A percentile compares a stretch with the other conserved stretches of the same genome.
phyloP scores from a whole-genome alignment of 2,329 filamentous ascomycete species.

The Epichloe sylvatica region DNA sequence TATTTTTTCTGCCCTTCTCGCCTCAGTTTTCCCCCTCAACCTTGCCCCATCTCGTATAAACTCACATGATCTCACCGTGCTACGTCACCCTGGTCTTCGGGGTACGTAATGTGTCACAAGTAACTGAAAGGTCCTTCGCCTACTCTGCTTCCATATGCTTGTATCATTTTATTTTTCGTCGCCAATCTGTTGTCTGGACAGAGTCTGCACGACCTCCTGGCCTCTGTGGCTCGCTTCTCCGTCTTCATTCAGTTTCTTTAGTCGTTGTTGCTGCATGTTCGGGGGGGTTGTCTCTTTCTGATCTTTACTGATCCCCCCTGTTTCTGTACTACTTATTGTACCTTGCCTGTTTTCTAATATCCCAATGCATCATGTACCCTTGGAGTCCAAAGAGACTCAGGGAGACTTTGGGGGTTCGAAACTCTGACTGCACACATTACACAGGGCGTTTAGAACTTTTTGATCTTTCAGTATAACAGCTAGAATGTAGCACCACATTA shows the following conservation, averaged over 20 bases:
- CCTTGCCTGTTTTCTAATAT: neutral
- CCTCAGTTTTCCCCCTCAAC: neutral
- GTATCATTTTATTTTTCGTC: neutral
- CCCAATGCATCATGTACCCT: neutral
- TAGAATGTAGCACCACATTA: neutral
- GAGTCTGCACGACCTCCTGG: neutral
- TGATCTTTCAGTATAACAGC: neutral
- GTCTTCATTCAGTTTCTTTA: neutral
- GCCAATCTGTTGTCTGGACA: neutral
- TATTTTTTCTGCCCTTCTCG: neutral
- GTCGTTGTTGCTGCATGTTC: neutral
- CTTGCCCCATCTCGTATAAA: neutral
- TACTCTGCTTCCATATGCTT: neutral
- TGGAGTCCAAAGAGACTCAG: neutral
- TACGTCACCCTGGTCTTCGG: neutral
- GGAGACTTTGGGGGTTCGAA: neutral
- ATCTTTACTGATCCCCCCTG: neutral
- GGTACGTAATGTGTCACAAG: neutral
- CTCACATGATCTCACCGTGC: neutral
- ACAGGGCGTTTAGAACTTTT: neutral
- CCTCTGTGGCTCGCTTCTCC: neutral
- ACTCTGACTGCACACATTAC: neutral
- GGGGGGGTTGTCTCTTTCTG: neutral
- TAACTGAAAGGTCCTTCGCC: neutral
- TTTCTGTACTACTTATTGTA: neutral